Base-by-base conservation (phyloP, 75 land plant species). In the Azolla pinnata region DNA sequence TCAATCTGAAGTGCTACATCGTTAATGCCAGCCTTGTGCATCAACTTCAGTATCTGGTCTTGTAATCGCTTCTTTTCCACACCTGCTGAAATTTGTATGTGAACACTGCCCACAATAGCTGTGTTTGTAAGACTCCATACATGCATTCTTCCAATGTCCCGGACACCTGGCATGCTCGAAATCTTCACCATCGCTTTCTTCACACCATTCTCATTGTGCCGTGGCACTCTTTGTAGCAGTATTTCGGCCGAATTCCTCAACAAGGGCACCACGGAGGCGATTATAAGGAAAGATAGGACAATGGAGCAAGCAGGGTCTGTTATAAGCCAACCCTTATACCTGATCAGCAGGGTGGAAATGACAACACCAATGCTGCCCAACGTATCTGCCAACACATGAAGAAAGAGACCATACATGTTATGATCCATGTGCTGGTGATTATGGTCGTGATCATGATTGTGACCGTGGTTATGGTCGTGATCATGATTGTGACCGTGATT, bases 331-430 rank as follows among this genome's bases (percentile, higher is more conserved):
- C 96, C 96, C 62, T 85, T 85, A 68, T 83, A 92, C 63, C 85
- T 85, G 29, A 92, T 88, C 33, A 92, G 62, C 1, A 92, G 75
- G 44, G 97, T 92, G 40, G 97, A 92, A 29, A 82, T 67, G 3
- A 88, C 96, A 35, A 92, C 97, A n/a, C 97, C 97, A 48, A 92
- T 79, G 73, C 96, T 92, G 33, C 96, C 97, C 77, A 92, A 46
- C 23, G 96, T 88, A 58, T 88, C 97, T 12, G 96, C 97, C 31
- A 92, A 51, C 18, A 92, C 88, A 70, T 92, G 96, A 61, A 92
- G 66, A 69, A 92, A 92, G 28, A 92, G 85, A 24, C 97, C 97
- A 63, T 88, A 81, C 96, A 88, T 88, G 54, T 92, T 85, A 70
- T 92, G 97, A 65, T 92, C 97, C 17, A 83, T 71, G 47, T 82